A percentile compares a stretch with the other conserved stretches of the same genome.
These are phyloP conservation scores for Toxicodendron radicans DNA, from an alignment of 345 rosid species.

Conservation along the genomic window DNA sequence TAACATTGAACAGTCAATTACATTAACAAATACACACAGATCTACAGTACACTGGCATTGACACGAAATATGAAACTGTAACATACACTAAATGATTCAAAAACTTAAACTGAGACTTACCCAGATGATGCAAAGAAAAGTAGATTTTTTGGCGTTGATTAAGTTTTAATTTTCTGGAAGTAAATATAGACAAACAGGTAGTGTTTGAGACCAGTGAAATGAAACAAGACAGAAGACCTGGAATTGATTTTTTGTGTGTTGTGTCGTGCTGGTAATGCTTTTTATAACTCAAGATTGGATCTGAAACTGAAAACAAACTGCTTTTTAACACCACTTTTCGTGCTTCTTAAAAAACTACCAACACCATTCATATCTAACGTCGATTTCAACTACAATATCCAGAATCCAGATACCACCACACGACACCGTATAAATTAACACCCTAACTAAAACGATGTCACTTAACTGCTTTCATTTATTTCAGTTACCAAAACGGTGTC, in stretches of 20 bases:
- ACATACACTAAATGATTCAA: not conserved
- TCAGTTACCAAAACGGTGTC: too few species aligned
- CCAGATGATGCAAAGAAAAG: not conserved
- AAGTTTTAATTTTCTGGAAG: not conserved
- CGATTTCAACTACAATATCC: too few species aligned
- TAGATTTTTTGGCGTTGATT: not conserved
- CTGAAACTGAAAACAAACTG: not conserved
- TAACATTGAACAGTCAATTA: not conserved
- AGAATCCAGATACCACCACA: too few species aligned
- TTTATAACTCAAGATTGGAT: slow-evolving; percentile 9
- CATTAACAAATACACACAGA: not conserved
- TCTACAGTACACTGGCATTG: slow-evolving; percentile 1
- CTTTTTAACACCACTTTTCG: not conserved
- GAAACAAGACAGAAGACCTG: not conserved
- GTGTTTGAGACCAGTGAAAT: not conserved
- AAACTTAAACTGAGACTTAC: not conserved
- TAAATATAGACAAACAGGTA: not conserved
- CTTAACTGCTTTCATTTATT: not conserved
- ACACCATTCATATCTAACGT: too few species aligned
- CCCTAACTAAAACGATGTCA: not conserved
- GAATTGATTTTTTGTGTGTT: not conserved
- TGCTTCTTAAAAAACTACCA: not conserved
- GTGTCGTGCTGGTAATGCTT: not conserved
- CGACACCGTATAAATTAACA: not conserved
- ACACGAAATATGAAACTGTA: not conserved